phyloP scores from a whole-genome alignment of 2,329 filamentous ascomycete species.

The Capronia coronata region DNA sequence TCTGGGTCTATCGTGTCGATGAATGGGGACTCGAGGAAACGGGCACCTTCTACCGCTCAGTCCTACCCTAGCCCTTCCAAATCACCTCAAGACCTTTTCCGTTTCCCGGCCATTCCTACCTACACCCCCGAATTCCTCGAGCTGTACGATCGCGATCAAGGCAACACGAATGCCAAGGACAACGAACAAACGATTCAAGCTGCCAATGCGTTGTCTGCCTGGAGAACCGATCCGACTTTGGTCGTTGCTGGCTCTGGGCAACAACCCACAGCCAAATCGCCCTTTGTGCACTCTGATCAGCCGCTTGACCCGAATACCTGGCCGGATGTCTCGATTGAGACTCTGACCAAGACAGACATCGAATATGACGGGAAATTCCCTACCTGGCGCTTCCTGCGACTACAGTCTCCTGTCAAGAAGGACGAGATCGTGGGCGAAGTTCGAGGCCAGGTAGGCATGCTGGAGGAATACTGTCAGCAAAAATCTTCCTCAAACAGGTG shows the following conservation, averaged over 20 bases:
- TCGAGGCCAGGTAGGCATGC: constrained; percentile 68
- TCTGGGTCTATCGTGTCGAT: constrained; percentile 70
- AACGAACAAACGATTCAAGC: constrained; percentile 75
- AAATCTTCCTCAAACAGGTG: constrained; percentile 54
- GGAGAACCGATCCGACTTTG: constrained; percentile 68
- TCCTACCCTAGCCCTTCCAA: constrained; percentile 70
- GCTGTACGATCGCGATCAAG: constrained; percentile 60
- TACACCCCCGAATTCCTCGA: constrained; percentile 71
- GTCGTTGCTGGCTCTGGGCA: constrained; percentile 60
- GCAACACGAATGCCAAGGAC: constrained; percentile 48
- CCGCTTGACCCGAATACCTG: constrained; percentile 50
- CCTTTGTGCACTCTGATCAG: constrained; percentile 59
- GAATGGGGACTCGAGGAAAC: constrained; percentile 55
- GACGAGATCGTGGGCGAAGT: constrained; percentile 62
- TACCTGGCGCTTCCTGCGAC: constrained; percentile 58
- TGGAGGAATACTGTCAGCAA: constrained; percentile 64
- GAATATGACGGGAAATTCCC: constrained; percentile 53
- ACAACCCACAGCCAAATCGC: constrained; percentile 52
- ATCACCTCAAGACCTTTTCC: constrained; percentile 47
- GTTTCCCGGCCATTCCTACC: constrained; percentile 57
- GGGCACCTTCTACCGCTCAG: constrained; percentile 50
- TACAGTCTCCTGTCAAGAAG: constrained; percentile 46
- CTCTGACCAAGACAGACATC: constrained; percentile 45
- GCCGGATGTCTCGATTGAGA: constrained; percentile 48
- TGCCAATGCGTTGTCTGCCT: constrained; percentile 66